Evolutionary conservation across 1,284 basidiomycete genomes (phyloP).

Genomic region (Papiliotrema nemorosa): DNA sequence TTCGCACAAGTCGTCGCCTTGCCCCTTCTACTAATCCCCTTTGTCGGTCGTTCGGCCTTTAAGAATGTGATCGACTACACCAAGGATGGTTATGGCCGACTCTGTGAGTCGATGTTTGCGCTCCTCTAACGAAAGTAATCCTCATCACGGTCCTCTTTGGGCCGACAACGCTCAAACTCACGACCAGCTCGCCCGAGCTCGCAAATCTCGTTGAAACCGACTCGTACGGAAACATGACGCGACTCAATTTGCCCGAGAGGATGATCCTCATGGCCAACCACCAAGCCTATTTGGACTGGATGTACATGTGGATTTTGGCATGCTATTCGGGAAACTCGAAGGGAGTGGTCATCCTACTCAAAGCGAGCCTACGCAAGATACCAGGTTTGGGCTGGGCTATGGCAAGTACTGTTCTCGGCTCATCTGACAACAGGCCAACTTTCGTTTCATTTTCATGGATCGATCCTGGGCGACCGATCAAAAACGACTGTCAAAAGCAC

Average conservation of each 20-base stretch:
- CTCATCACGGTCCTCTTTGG: conserved; percentile 67
- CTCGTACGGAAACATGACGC: conserved; percentile 56
- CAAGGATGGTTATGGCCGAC: conserved; percentile 73
- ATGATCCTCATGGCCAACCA: conserved; percentile 77
- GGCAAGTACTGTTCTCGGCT: conserved; percentile 32
- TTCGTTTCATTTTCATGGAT: conserved; percentile 81
- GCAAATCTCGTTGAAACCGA: conserved; percentile 54
- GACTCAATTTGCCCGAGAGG: conserved; percentile 68
- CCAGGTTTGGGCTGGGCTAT: conserved; percentile 82
- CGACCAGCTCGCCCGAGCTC: conserved; percentile 49
- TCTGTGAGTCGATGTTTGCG: conserved; percentile 56
- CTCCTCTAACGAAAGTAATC: conserved; percentile 27
- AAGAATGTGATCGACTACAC: conserved; percentile 68
- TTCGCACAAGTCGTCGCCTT: conserved; percentile 67
- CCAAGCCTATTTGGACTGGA: conserved; percentile 81
- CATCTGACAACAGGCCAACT: conserved; percentile 64
- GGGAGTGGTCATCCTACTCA: conserved; percentile 82
- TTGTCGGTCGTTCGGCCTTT: conserved; percentile 55
- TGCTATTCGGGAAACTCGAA: conserved; percentile 65
- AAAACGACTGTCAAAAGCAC: conserved; percentile 53
- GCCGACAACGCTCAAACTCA: conserved; percentile 69
- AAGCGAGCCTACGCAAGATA: conserved; percentile 81
- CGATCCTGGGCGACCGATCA: conserved; percentile 83
- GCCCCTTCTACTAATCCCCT: conserved; percentile 50
- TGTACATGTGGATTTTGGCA: conserved; percentile 80